phyloP scores from a whole-genome alignment of 1,284 basidiomycete species.

The Gymnopus androsaceus region DNA sequence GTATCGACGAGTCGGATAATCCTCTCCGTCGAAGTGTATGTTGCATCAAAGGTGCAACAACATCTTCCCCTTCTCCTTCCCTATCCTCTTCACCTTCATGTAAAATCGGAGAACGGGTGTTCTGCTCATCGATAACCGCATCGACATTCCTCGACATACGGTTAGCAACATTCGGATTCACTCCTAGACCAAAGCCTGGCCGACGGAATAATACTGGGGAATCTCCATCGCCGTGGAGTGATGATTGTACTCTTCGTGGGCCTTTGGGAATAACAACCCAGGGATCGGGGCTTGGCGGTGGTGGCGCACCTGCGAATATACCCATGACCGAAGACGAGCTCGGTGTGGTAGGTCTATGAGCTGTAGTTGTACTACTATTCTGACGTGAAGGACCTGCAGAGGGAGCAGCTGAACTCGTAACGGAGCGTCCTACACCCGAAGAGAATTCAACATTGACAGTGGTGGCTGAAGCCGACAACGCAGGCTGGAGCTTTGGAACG shows the following conservation, averaged over 20 bases:
- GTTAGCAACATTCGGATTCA: constrained; percentile 25
- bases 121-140: constrained; percentile 68
- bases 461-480: constrained; percentile 81
- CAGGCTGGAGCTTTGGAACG: constrained; percentile 75
- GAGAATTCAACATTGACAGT: constrained; percentile 95
- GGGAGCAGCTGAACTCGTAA: constrained; percentile 52
- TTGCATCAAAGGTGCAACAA: constrained; percentile 52
- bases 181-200: not conserved
- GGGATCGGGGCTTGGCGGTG: constrained; percentile 45
- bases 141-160: constrained; percentile 75
- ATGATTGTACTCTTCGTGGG: constrained; percentile 38
- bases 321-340: constrained; percentile 52
- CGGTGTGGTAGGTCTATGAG: constrained; percentile 11
- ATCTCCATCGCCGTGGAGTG: constrained; percentile 26
- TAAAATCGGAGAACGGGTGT: constrained; percentile 28
- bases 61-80: constrained; percentile 41
- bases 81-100: constrained; percentile 34
- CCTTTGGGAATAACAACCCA: constrained; percentile 66
- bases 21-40: constrained; percentile 77
- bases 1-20: constrained; percentile 88
- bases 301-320: constrained; percentile 84
- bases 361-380: not conserved
- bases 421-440: constrained; percentile 69
- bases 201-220: constrained; percentile 9
- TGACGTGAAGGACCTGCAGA: constrained; percentile 14